These are phyloP conservation scores for Elsinoe necatrix DNA, from an alignment of 2,329 filamentous ascomycete species.

Conservation along the genomic window DNA sequence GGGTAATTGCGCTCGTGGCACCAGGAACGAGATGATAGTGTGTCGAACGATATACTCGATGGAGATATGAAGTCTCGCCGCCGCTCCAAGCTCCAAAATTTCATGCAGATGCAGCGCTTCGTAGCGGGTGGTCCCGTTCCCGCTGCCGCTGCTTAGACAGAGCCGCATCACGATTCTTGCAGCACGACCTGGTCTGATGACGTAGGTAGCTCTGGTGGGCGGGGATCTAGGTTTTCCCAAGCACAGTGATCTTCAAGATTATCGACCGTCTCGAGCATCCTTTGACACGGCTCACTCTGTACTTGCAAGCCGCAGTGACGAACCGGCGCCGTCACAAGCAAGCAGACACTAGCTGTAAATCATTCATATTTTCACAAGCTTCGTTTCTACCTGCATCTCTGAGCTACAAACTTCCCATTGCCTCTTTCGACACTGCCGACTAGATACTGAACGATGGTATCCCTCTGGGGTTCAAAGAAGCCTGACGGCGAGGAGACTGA, in stretches of 20 bases:
- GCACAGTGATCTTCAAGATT: slow-evolving; percentile 3
- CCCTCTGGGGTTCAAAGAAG: slow-evolving; percentile 49
- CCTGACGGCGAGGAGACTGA: slow-evolving; percentile 32
- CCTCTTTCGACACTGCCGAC: not conserved
- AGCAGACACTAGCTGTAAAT: not conserved
- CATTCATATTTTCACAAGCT: not conserved
- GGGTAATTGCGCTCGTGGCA: not conserved
- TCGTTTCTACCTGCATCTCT: not conserved
- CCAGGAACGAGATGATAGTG: not conserved
- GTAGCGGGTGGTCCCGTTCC: not conserved
- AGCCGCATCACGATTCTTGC: not conserved
- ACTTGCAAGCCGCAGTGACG: not conserved
- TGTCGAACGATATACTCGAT: no score
- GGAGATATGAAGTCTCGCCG: slow-evolving; percentile 4
- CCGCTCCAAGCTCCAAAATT: not conserved
- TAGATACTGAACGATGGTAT: slow-evolving; percentile 34
- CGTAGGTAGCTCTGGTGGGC: no score
- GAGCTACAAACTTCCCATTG: not conserved
- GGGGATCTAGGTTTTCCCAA: not conserved
- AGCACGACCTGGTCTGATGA: no score
- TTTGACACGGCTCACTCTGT: not conserved
- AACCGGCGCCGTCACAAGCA: slow-evolving; percentile 3
- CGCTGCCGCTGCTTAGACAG: not conserved
- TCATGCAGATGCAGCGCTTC: not conserved
- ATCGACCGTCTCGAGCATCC: slow-evolving; percentile 9